phyloP scores from a whole-genome alignment of 2,329 filamentous ascomycete genomes.

The Aspergillus texensis region DNA sequence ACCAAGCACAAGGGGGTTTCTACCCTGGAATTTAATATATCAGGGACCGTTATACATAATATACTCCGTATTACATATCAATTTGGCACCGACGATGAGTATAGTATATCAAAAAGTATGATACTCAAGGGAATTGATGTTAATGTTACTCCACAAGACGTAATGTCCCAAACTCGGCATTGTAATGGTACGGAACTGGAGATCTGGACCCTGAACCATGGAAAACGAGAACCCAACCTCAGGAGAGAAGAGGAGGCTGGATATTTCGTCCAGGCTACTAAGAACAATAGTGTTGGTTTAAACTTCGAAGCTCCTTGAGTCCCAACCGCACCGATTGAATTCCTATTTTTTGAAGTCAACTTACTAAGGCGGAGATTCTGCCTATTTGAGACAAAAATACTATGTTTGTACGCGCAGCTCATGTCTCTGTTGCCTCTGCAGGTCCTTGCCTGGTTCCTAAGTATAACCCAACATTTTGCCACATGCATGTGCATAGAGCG shows the following conservation, averaged over 20 bases:
- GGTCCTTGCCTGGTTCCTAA: background rate
- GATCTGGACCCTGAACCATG: conserved; percentile 5
- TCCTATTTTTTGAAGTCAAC: background rate
- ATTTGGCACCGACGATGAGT: background rate
- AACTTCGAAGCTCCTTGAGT: background rate
- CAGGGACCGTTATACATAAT: background rate
- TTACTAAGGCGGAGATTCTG: background rate
- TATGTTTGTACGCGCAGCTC: background rate
- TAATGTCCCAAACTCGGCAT: conserved; percentile 2
- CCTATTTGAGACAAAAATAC: background rate
- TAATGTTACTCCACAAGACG: background rate
- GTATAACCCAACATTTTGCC: background rate
- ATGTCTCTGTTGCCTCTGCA: background rate
- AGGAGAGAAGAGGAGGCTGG: background rate
- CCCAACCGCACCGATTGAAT: background rate
- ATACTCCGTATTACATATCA: background rate
- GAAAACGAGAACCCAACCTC: background rate
- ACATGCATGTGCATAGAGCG: background rate
- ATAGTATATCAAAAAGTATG: background rate
- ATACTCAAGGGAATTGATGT: background rate
- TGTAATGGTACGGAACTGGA: background rate
- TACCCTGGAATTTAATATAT: background rate
- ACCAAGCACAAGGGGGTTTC: background rate
- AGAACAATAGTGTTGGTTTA: background rate
- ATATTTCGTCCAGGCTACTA: background rate